Evolutionary conservation across 371 early-diverging fungal species (phyloP).

Genomic region (Rhizoclosmatium hyalinum): DNA sequence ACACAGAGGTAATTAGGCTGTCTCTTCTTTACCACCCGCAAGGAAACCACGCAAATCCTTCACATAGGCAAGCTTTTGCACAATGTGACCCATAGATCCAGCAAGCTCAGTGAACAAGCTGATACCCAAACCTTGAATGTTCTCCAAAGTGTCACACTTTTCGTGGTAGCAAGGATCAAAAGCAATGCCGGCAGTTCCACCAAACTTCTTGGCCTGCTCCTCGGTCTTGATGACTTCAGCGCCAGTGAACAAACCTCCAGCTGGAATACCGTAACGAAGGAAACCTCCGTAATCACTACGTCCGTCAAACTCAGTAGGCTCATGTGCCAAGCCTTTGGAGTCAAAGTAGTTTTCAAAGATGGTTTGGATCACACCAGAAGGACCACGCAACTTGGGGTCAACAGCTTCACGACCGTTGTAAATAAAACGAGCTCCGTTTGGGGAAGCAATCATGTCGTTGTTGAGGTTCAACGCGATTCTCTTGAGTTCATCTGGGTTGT

Average conservation of each 20-base stretch:
- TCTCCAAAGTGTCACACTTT: conserved; percentile 24
- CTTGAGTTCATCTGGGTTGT: conserved; percentile 44
- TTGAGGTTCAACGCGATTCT: conserved; percentile 72
- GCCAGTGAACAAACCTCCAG: conserved; percentile 58
- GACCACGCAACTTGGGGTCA: conserved; percentile 35
- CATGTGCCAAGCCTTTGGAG: conserved; percentile 39
- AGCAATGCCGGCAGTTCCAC: conserved; percentile 71
- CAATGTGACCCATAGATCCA: conserved; percentile 25
- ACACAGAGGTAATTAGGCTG: not conserved
- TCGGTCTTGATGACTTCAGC: conserved; percentile 68
- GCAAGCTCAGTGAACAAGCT: conserved; percentile 27
- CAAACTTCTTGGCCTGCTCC: conserved; percentile 60
- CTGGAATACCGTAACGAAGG: conserved; percentile 56
- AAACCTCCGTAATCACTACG: conserved; percentile 59
- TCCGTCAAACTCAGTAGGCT: conserved; percentile 53
- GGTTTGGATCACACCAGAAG: conserved; percentile 59
- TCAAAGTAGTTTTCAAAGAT: conserved; percentile 69
- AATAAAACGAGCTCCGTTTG: conserved; percentile 71
- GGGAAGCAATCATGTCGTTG: conserved; percentile 82
- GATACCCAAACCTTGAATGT: conserved; percentile 27
- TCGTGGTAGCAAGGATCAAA: conserved; percentile 59
- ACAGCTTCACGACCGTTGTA: conserved; percentile 57
- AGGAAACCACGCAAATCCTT: conserved; percentile 27
- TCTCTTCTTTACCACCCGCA: not conserved
- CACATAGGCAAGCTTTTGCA: conserved; percentile 32